These are phyloP conservation scores for Penicillium manginii DNA, from an alignment of 495 filamentous ascomycete genomes.

Conservation along the genomic window DNA sequence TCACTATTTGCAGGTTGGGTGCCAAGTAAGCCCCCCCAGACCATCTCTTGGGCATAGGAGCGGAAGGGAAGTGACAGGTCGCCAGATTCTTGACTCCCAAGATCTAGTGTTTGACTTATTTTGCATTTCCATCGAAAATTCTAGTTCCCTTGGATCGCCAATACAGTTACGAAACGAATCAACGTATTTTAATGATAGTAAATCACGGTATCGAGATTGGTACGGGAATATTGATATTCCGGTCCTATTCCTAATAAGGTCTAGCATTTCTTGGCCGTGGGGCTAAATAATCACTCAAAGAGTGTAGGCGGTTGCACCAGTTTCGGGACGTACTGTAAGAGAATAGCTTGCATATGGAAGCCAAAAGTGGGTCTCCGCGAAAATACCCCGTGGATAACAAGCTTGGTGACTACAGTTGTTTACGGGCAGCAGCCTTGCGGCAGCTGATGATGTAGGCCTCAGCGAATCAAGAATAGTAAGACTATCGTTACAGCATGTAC, in stretches of 20 bases:
- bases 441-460: constrained; percentile 11
- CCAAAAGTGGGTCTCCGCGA: too few relatives aligned
- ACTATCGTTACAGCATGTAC: too few relatives aligned
- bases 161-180: constrained; percentile 8
- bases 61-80: not conserved
- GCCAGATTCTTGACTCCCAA: not conserved
- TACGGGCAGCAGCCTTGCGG: constrained; percentile 10
- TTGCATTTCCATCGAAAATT: constrained; percentile 15
- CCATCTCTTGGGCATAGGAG: not conserved
- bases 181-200: constrained; percentile 7
- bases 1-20: too few relatives aligned
- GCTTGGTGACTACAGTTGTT: too few relatives aligned
- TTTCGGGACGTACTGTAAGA: constrained; percentile 7
- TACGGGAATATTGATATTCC: constrained; percentile 14
- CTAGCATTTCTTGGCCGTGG: not conserved
- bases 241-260: not conserved
- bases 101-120: constrained; percentile 10
- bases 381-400: too few relatives aligned
- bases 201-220: constrained; percentile 1
- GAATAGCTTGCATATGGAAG: too few relatives aligned
- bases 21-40: not conserved
- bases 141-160: constrained; percentile 9
- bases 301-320: constrained; percentile 8
- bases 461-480: constrained; percentile 8
- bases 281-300: constrained; percentile 1